phyloP scores from a whole-genome alignment of 768 basidiomycete species.

The Postia placenta region DNA sequence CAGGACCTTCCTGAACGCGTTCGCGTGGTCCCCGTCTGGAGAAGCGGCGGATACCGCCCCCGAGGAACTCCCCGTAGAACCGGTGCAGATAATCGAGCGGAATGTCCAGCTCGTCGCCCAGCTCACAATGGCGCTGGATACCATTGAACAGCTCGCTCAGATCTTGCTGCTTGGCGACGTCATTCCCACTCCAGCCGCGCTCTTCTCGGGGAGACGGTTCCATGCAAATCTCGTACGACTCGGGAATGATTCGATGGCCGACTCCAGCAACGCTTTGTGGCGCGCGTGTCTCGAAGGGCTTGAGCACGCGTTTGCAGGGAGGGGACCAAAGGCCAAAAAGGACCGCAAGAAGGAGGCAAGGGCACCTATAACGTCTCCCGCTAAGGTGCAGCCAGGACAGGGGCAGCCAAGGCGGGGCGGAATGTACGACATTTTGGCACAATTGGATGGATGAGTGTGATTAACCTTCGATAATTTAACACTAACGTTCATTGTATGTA shows the following conservation, averaged over 20 bases:
- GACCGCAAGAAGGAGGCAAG: slow-evolving; percentile 12
- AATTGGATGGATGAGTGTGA: slow-evolving; percentile 27
- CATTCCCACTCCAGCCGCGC: slow-evolving; percentile 38
- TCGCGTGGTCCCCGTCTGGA: slow-evolving; percentile 19
- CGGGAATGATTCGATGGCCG: slow-evolving; percentile 5
- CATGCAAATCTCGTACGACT: slow-evolving; percentile 44
- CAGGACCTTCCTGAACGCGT: slow-evolving; percentile 49
- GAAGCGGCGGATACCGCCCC: neutral
- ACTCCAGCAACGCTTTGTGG: slow-evolving; percentile 34
- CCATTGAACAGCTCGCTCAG: slow-evolving; percentile 55
- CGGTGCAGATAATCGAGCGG: slow-evolving; percentile 42
- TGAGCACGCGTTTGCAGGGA: slow-evolving; percentile 43
- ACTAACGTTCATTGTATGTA: too few relatives aligned
- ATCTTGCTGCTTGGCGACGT: slow-evolving; percentile 48
- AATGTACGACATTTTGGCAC: slow-evolving; percentile 38
- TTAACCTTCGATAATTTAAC: neutral
- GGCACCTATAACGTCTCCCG: neutral
- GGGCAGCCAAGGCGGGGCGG: slow-evolving; percentile 17
- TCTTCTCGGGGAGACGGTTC: slow-evolving; percentile 55
- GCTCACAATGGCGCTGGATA: slow-evolving; percentile 49
- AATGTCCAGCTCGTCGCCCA: slow-evolving; percentile 69
- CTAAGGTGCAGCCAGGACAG: neutral
- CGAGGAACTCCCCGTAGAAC: slow-evolving; percentile 9
- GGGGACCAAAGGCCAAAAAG: slow-evolving; percentile 39
- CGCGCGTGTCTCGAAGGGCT: slow-evolving; percentile 41